phyloP scores from a whole-genome alignment of 805 yeast genomes.

The Candida gorgasii region DNA sequence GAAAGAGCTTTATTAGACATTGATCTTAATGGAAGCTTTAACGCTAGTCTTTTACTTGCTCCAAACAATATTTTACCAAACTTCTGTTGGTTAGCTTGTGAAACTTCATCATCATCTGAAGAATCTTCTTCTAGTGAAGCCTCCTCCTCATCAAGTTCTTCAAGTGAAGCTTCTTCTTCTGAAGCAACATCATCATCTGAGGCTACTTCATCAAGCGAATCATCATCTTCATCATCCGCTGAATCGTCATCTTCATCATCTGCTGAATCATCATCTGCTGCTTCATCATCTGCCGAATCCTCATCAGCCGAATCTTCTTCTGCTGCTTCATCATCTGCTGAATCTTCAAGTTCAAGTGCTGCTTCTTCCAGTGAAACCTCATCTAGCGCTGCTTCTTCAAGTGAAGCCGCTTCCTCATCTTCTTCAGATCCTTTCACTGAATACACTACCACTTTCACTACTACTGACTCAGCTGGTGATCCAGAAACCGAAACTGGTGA shows the following conservation, averaged over 20 bases:
- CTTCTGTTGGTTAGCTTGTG: conserved; percentile 19
- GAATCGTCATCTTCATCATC: background rate
- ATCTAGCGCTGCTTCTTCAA: background rate
- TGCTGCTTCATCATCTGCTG: conserved; percentile 4
- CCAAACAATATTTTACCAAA: conserved; percentile 16
- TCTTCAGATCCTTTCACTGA: conserved; percentile 10
- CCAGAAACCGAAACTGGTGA: conserved; percentile 15
- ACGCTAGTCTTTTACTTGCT: conserved; percentile 9
- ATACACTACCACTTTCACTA: conserved; percentile 20
- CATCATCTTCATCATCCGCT: conserved; percentile 1
- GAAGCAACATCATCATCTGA: conserved; percentile 7
- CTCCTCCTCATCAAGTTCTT: background rate
- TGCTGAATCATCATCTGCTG: background rate
- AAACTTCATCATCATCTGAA: conserved; percentile 3
- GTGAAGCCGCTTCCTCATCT: background rate
- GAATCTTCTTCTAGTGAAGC: conserved; percentile 2
- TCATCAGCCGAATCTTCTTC: conserved; percentile 3
- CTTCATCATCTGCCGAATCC: background rate
- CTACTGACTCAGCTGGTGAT: conserved; percentile 18
- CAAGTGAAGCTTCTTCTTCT: background rate
- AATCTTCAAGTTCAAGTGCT: background rate
- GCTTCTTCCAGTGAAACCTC: background rate
- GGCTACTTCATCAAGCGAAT: background rate
- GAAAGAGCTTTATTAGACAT: conserved; percentile 13
- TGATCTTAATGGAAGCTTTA: conserved; percentile 1